Evolutionary conservation across 148 eudicot species (phyloP), one percentile per base, ranked within the genome.

Genomic region (Linanthus parryae): DNA sequence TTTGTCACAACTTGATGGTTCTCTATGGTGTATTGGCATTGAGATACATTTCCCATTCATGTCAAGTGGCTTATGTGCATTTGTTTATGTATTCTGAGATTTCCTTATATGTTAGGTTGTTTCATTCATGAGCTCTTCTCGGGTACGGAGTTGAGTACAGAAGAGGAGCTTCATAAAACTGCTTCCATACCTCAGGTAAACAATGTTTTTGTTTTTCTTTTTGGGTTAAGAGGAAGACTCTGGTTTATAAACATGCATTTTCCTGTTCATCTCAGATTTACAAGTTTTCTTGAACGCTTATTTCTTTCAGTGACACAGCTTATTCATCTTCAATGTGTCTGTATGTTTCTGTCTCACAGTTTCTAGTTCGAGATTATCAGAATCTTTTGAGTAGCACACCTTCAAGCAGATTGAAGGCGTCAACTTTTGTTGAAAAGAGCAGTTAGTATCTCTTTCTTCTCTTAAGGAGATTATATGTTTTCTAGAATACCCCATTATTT

Each of bases 321-420:
- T 30, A 26, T 45, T 46, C 52, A 41, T 52, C 56, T 63, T 60
- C 59, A 44, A 62, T 60, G 48, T 57, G 38, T 59, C 49, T 27
- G 25, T 66, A 51, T n/a, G 52, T 40, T 67, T 72, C 66, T 68
- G 56, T 71, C 57, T 72, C 66, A 62, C 85, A 85, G 97, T 76
- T 83, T 57, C 70, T 90, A 59, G 95, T 90, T 85, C 95, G 88
- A 78, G 95, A 91, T 77, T 91, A 91, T 69, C 98, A 86, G 79
- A 73, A 89, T 56, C 79, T 91, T 64, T 71, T 91, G 73, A 86
- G 98, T 71, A 86, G 95, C 64, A 77, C 49, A 63, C 95, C 98
- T 64, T 67, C 94, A 58, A 88, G 94, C 76, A 91, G 98, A 72
- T 59, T 91, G 71, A 86, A 91, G 64, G 73, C 95, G 47, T 83